Percentiles rank a stretch among this genome's conserved stretches.
These are phyloP conservation scores for Nannochloris sp. DNA, from an alignment of 139 green algal species.

Conservation along the genomic window DNA sequence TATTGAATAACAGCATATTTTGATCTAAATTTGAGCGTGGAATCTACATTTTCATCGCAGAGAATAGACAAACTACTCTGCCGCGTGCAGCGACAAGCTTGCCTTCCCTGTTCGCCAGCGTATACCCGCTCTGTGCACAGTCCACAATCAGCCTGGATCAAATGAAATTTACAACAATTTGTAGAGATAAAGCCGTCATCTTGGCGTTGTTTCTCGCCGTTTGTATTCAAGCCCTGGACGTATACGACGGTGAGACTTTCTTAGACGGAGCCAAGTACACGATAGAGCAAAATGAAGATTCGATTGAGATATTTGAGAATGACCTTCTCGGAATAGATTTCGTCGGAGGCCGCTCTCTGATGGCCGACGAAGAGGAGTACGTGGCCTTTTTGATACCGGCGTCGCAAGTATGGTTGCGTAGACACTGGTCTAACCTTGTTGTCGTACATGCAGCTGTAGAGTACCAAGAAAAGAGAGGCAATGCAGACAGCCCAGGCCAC, in stretches of 20 bases:
- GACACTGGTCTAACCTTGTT: background rate
- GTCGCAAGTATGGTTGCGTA: background rate
- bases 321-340: background rate
- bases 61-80: too few relatives aligned
- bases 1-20: too few relatives aligned
- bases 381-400: background rate
- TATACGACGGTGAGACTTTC: background rate
- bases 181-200: too few relatives aligned
- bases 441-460: background rate
- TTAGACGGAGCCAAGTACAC: background rate
- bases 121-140: too few relatives aligned
- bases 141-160: too few relatives aligned
- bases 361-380: background rate
- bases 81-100: too few relatives aligned
- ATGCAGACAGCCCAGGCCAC: background rate
- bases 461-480: background rate
- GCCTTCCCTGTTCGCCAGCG: too few relatives aligned
- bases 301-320: slow-evolving; percentile 1
- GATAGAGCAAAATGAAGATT: background rate
- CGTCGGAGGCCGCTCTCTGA: background rate
- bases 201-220: too few relatives aligned
- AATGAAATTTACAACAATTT: too few relatives aligned
- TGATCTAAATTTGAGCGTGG: too few relatives aligned
- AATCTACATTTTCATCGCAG: too few relatives aligned
- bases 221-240: background rate